Base-by-base conservation (phyloP, 1,284 basidiomycete species). In the Puccinia polysora region DNA sequence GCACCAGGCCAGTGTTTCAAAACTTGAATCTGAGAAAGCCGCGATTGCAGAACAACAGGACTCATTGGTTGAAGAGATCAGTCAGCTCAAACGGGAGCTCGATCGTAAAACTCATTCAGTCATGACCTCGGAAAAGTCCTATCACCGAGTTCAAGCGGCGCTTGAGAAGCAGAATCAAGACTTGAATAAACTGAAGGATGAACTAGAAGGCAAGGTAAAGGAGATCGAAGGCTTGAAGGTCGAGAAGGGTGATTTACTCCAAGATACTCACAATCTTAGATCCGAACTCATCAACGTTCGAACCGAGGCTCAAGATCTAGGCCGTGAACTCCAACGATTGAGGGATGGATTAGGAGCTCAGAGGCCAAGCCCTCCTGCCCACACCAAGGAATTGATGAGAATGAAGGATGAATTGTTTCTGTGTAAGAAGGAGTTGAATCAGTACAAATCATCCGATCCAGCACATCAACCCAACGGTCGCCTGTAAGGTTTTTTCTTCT, bases 341-440 rank as follows among this genome's bases (percentile, higher is more conserved):
- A 72, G 64, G 30, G 25, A 64, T 50, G 47, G 64, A 34, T 20
- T 23, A 34, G 20, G 56, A 23, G 20, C 34, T 20, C 67, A 60
- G 28, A 10, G 20, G n/a, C 12, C 43, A n/a, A n/a, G n/a, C 15
- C 12, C 12, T 40, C 36, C 36, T 2, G 53, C 47, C 36, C 63
- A 52, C 36, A 25, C 25, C n/a, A 63, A 72, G 15, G 69, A 72
- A 47, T 20, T 36, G 4, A n/a, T 15, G 2, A 73, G 65, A n/a
- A 30, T 59, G 8, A 60, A 47, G 20, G 52, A 73, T 18, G 70
- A 73, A 52, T 38, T 73, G n/a, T 55, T 34, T 4, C 10, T 32
- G 4, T 55, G 60, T 25, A 73, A 65, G 28, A 65, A 64, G 36
- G 47, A 73, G 62, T 23, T 73, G 62, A 59, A 56, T 20, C n/a